Base-by-base conservation (phyloP, 192 early-diverging fungal genomes). In the Gaertneriomyces semiglobifer region DNA sequence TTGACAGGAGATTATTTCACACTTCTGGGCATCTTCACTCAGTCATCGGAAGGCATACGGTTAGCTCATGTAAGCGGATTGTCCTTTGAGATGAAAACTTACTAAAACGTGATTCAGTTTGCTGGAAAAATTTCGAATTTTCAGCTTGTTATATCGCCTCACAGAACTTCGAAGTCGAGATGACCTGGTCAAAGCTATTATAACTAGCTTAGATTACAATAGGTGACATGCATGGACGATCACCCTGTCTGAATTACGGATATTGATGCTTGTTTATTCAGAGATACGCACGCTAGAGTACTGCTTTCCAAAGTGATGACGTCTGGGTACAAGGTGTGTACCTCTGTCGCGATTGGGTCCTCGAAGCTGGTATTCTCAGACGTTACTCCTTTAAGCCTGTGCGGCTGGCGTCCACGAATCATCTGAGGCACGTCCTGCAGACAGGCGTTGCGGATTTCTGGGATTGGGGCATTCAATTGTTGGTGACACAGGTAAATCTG, bases 291-390 rank as follows among this genome's bases (percentile, higher is more conserved):
- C 72, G 82, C 89, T 0, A 80, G 92, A 6, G 81, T 92, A 5
- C 75, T 94, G 4, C 65, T 94, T 4, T 89, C 88, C 38, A 94
- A 94, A 69, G 75, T 94, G 11, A 88, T 93, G 86, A 90, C 90
- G 3, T 90, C 89, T 6, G 88, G 89, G 0, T 89, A 93, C 51
- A 48, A 68, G 53, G 59, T 61, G 6, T 12, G 59, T 45, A 38
- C 25, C 39, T 44, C 39, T 14, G 6, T n/a, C 59, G 44, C n/a
- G 42, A 61, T 45, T 61, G 4, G 4, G 16, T 45, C 12, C 25
- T 33, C 25, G 25, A 33, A 33, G 25, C 2, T 33, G 25, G 25
- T 33, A 33, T 33, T 33, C 25, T 33, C 25, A 33, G 44, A 45
- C 5, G 11, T 14, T 57, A 11, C n/a, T 45, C 25, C 2, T 9